Conservation (phyloP, 768 basidiomycete species). For the Russula sp. region DNA sequence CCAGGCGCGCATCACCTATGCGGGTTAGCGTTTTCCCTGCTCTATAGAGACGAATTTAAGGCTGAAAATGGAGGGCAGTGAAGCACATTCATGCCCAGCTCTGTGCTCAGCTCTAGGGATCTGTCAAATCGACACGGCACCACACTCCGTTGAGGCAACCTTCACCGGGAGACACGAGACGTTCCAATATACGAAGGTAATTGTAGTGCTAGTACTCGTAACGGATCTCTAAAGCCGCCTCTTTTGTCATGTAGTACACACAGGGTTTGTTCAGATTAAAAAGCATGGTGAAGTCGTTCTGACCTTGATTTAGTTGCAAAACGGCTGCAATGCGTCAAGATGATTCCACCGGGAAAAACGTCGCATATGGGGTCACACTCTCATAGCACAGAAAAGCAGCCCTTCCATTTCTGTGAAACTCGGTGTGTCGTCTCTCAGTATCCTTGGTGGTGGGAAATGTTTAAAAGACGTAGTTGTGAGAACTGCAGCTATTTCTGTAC, state of each 20-base stretch:
- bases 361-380: constrained; percentile 43
- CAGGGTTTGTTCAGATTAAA: constrained; percentile 37
- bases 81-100: constrained; percentile 43
- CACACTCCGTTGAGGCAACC: constrained; percentile 55
- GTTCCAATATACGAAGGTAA: constrained; percentile 60
- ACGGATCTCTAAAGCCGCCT: not conserved
- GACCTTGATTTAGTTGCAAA: constrained; percentile 36
- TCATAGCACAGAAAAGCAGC: constrained; percentile 39
- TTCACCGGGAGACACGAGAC: constrained; percentile 56
- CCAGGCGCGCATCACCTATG: constrained; percentile 44
- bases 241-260: constrained; percentile 38
- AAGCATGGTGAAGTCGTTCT: not conserved
- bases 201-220: not conserved
- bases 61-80: constrained; percentile 30
- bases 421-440: constrained; percentile 30
- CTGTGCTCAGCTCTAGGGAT: constrained; percentile 44
- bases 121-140: constrained; percentile 54
- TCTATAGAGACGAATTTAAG: not conserved
- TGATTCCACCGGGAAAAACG: constrained; percentile 39
- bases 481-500: constrained; percentile 56
- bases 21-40: constrained; percentile 37
- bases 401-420: constrained; percentile 51
- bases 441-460: not conserved
- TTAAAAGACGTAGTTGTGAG: constrained; percentile 39
- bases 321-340: constrained; percentile 43